Percentiles rank a stretch among this genome's conserved stretches.
These are phyloP conservation scores for Polyporus tsugae DNA, from an alignment of 1,284 basidiomycete species.

Conservation along the genomic window DNA sequence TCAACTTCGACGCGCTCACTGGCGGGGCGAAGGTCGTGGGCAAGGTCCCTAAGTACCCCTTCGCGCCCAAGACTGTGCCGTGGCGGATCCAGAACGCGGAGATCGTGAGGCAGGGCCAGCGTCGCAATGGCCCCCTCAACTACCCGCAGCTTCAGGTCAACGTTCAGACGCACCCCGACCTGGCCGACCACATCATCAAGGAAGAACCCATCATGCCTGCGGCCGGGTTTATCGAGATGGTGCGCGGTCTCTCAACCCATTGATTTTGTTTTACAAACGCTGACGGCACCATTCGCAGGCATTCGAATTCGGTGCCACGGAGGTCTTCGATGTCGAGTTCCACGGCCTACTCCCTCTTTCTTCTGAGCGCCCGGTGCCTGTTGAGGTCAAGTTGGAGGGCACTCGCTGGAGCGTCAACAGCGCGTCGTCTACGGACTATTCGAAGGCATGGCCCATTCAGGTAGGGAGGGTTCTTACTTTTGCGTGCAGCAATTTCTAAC, in stretches of 20 bases:
- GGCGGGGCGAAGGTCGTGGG: constrained; percentile 9
- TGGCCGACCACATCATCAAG: constrained; percentile 50
- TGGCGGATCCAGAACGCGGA: constrained; percentile 19
- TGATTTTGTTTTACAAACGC: not conserved
- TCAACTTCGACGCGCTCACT: constrained; percentile 28
- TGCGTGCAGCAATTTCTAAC: not conserved
- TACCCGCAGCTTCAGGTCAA: constrained; percentile 43
- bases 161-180: constrained; percentile 43
- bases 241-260: constrained; percentile 25
- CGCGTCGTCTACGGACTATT: constrained; percentile 10
- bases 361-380: constrained; percentile 39
- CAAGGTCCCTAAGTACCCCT: constrained; percentile 24
- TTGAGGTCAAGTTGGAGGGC: constrained; percentile 41
- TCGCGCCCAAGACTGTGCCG: constrained; percentile 23
- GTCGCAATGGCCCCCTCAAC: constrained; percentile 44
- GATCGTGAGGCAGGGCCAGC: constrained; percentile 22
- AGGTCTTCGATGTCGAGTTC: constrained; percentile 38
- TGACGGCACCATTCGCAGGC: constrained; percentile 10
- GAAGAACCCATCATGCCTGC: constrained; percentile 52
- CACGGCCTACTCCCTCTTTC: constrained; percentile 38
- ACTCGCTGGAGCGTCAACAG: constrained; percentile 41
- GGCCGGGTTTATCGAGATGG: constrained; percentile 53
- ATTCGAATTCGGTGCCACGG: constrained; percentile 38
- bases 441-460: constrained; percentile 18
- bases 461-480: not conserved